A percentile compares a stretch with the other conserved stretches of the same genome.
phyloP scores from a whole-genome alignment of 371 early-diverging fungal genomes.

The Zychaea mexicana region DNA sequence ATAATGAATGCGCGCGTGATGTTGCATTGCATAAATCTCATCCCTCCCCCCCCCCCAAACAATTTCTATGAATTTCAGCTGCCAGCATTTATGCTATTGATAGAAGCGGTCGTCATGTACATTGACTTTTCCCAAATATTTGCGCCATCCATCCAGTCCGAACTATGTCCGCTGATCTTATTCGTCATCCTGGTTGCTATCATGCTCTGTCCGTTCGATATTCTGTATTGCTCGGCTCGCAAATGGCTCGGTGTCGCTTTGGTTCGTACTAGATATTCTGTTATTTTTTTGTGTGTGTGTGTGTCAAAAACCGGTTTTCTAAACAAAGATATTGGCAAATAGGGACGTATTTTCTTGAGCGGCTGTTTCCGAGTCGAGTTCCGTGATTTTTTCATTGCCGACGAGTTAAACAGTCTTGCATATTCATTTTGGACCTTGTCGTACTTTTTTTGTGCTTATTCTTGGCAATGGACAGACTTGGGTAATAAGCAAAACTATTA shows the following conservation, averaged over 20 bases:
- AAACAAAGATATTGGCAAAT: neutral
- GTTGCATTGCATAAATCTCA: neutral
- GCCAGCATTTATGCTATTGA: constrained; percentile 62
- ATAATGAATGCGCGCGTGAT: neutral
- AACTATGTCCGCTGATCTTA: constrained; percentile 56
- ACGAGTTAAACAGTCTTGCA: constrained; percentile 76
- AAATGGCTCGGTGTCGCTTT: constrained; percentile 68
- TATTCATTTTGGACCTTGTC: constrained; percentile 74
- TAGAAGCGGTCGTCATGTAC: constrained; percentile 55
- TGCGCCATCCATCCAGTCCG: constrained; percentile 48
- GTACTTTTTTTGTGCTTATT: constrained; percentile 71
- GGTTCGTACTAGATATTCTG: constrained; percentile 14
- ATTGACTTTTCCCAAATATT: constrained; percentile 52
- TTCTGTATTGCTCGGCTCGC: constrained; percentile 69
- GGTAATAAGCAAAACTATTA: constrained; percentile 26
- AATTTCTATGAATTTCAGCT: constrained; percentile 38
- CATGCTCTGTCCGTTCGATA: constrained; percentile 66
- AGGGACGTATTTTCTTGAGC: constrained; percentile 55
- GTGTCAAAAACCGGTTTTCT: neutral
- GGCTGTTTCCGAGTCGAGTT: constrained; percentile 74
- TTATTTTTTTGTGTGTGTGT: no score
- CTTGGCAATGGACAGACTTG: constrained; percentile 53
- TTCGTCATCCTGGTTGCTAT: constrained; percentile 51
- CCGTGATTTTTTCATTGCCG: constrained; percentile 87
- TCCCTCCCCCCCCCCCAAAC: neutral